Base-by-base conservation (phyloP, 495 filamentous ascomycete species). In the Penicillium psychrofluorescens region DNA sequence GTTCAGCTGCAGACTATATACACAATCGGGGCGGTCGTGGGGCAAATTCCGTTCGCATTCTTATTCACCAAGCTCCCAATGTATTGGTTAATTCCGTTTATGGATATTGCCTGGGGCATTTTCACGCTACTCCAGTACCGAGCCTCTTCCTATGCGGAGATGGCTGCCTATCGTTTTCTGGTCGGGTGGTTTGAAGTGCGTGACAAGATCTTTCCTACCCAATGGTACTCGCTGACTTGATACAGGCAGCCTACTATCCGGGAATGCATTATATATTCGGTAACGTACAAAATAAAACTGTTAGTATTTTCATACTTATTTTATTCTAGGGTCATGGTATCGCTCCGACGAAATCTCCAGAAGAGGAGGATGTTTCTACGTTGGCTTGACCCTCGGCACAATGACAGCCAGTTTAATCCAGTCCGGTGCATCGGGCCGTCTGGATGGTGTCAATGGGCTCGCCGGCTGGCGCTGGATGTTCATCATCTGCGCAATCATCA, bases 171-270 rank as follows among this genome's bases (percentile, higher is more conserved):
- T 49, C 81, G 90, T 29, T 92, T 95, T 66, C 85, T 94, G 58
- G 79, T 95, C 37, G 88, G 89, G 14, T 90, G 91, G 55, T 80
- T 95, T 14, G 90, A 90, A 40, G 89, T 60, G 29, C 7, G 43
- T 49, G 36, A 48, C 39, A n/a, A 43, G 40, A 15, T 29, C 15
- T 13, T 39, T 29, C 15, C 16, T 39, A 13, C 29, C 1, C 11
- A 31, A 35, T 4, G 34, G 2, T 15, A 33, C 51, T 53, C 30
- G 55, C 12, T 40, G 0, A 11, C 28, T 14, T 31, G 22, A 7
- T n/a, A 38, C 32, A 64, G 53, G 59, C 64, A 7, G 61, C 66
- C 7, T 74, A 67, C 50, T 72, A 68, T 38, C 70, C 70, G 0
- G 67, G 61, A 16, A 63, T 72, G 55, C 68, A 72, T 30, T 71